phyloP scores from a whole-genome alignment of 2,329 filamentous ascomycete genomes.

The Colletotrichum sp. region DNA sequence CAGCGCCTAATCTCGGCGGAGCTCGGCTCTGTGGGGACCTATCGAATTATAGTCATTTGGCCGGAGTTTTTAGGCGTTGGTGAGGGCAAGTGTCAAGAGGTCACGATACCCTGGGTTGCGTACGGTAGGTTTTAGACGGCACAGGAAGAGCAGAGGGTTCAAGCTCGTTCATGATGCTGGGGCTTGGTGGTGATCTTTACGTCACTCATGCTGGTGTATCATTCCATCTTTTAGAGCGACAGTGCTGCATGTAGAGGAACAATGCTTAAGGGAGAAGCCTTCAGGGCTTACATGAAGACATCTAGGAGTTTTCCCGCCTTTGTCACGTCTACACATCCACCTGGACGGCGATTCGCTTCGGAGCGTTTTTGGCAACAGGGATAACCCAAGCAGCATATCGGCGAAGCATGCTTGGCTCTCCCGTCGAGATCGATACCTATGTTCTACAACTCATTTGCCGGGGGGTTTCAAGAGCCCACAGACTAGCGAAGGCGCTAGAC shows the following conservation, averaged over 20 bases:
- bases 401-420: not conserved
- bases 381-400: not conserved
- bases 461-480: not conserved
- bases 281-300: not conserved
- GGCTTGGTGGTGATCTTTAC: not conserved
- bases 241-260: not conserved
- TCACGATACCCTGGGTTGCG: not conserved
- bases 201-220: not conserved
- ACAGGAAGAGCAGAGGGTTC: not conserved
- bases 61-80: not conserved
- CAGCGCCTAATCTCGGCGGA: slow-evolving; percentile 23
- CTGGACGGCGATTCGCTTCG: not conserved
- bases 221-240: not conserved
- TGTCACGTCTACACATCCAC: not conserved
- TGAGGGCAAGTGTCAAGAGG: not conserved
- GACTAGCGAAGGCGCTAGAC: not conserved
- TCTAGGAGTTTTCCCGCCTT: not conserved
- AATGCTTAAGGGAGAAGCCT: not conserved
- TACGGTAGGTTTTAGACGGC: not conserved
- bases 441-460: not conserved
- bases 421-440: not conserved
- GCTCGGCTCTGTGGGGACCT: not conserved
- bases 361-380: not conserved
- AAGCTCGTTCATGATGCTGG: not conserved
- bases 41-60: not conserved